phyloP scores from a whole-genome alignment of 2,329 filamentous ascomycete genomes.

The Dactylellina cionopaga region DNA sequence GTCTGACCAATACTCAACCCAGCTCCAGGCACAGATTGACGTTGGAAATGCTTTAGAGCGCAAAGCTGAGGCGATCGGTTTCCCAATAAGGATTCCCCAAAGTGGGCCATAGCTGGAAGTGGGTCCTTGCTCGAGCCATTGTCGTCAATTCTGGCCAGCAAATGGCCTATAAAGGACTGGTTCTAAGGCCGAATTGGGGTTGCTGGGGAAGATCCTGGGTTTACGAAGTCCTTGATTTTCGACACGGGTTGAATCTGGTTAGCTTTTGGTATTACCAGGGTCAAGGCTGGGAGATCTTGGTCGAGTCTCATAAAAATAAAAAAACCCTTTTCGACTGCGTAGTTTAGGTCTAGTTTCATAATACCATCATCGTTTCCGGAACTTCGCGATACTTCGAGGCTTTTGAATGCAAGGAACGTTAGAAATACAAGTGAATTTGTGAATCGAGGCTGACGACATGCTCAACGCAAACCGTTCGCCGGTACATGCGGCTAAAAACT shows the following conservation, averaged over 20 bases:
- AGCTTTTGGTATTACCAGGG: neutral
- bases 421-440: too few species aligned
- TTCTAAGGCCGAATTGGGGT: neutral
- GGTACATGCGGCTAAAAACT: neutral
- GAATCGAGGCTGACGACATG: too few species aligned
- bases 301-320: neutral
- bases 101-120: neutral
- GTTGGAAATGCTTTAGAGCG: too few species aligned
- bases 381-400: too few species aligned
- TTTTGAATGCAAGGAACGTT: too few species aligned
- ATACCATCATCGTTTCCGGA: too few species aligned
- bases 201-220: neutral
- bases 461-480: neutral
- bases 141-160: slow-evolving; percentile 1
- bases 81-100: neutral
- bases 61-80: neutral
- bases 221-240: slow-evolving; percentile 11
- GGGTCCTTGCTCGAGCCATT: neutral
- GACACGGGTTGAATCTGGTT: neutral
- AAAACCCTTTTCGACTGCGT: too few species aligned
- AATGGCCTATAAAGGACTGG: neutral
- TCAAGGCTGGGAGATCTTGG: too few species aligned
- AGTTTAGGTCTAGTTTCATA: too few species aligned
- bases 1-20: too few species aligned
- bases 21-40: too few species aligned